Percentiles rank a stretch among this genome's conserved stretches.
These are phyloP conservation scores for Coemansia sp. DNA, from an alignment of 192 early-diverging fungal species.

Conservation along the genomic window DNA sequence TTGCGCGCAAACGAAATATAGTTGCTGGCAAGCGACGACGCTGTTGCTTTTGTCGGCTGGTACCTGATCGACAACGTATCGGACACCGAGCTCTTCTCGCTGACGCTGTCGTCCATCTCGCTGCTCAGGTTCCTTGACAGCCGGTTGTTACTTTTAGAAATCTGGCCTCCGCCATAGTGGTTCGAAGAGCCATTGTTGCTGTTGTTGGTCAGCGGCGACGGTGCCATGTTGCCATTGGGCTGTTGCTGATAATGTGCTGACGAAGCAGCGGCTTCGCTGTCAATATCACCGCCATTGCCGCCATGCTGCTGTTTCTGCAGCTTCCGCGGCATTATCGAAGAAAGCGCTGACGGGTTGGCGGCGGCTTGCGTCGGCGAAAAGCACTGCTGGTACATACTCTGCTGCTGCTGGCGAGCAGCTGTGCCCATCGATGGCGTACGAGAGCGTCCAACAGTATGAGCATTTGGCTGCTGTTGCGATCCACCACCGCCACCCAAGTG, in stretches of 20 bases:
- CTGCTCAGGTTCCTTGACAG: constrained; percentile 30
- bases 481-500: not conserved
- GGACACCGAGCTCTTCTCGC: constrained; percentile 52
- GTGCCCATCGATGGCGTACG: constrained; percentile 41
- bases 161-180: not conserved
- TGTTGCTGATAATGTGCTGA: not conserved
- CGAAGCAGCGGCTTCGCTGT: not conserved
- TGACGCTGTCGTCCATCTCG: constrained; percentile 40
- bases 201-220: not conserved
- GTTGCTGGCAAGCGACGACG: constrained; percentile 11
- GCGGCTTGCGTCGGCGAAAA: not conserved
- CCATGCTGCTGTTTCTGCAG: too few species aligned
- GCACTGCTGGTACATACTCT: constrained; percentile 14
- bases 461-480: not conserved
- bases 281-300: too few species aligned
- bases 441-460: constrained; percentile 3
- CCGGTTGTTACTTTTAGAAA: constrained; percentile 6
- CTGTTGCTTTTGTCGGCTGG: constrained; percentile 23
- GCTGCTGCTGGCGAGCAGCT: constrained; percentile 11
- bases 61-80: constrained; percentile 47
- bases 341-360: not conserved
- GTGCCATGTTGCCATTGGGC: not conserved
- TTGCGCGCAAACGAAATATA: constrained; percentile 31
- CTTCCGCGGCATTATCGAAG: not conserved
- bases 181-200: not conserved